Conservation (phyloP, 352 stramenopile species). For the Phytophthora idaei region DNA sequence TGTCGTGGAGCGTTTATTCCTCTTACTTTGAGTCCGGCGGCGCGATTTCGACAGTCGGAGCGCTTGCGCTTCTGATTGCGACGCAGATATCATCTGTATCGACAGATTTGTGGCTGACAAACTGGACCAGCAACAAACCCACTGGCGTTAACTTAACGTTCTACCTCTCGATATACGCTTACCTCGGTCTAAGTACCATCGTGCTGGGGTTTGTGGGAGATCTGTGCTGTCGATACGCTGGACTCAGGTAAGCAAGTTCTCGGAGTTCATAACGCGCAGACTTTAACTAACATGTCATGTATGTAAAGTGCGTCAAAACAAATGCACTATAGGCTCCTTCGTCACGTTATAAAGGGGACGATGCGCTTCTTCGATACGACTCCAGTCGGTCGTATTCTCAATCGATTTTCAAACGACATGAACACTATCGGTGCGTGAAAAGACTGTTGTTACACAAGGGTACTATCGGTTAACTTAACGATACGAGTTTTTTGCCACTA, state of each 20-base stretch:
- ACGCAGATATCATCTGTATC: constrained; percentile 60
- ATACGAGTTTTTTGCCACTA: constrained; percentile 3
- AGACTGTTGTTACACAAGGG: neutral
- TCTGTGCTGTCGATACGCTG: constrained; percentile 50
- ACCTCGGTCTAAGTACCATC: constrained; percentile 60
- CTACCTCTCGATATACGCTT: constrained; percentile 63
- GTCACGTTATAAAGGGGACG: constrained; percentile 67
- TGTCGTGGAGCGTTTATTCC: constrained; percentile 43
- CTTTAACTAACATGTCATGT: constrained; percentile 18
- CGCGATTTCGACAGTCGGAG: constrained; percentile 38
- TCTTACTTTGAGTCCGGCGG: constrained; percentile 64
- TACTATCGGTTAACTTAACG: neutral
- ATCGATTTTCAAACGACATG: constrained; percentile 79
- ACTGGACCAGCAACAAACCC: constrained; percentile 49
- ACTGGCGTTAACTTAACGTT: constrained; percentile 39
- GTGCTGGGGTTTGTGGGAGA: constrained; percentile 56
- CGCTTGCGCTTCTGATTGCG: constrained; percentile 42
- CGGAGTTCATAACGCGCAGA: neutral
- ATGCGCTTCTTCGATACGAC: constrained; percentile 90
- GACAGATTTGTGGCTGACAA: constrained; percentile 71
- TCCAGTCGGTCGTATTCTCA: constrained; percentile 78
- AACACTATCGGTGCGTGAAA: constrained; percentile 58
- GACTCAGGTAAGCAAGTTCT: constrained; percentile 46
- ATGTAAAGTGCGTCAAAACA: constrained; percentile 53
- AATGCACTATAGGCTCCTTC: constrained; percentile 71